A percentile compares a stretch with the other conserved stretches of the same genome.
Evolutionary conservation across 73 alveolate genomes (phyloP).

Genomic region (Tetrahymena thermophila): DNA sequence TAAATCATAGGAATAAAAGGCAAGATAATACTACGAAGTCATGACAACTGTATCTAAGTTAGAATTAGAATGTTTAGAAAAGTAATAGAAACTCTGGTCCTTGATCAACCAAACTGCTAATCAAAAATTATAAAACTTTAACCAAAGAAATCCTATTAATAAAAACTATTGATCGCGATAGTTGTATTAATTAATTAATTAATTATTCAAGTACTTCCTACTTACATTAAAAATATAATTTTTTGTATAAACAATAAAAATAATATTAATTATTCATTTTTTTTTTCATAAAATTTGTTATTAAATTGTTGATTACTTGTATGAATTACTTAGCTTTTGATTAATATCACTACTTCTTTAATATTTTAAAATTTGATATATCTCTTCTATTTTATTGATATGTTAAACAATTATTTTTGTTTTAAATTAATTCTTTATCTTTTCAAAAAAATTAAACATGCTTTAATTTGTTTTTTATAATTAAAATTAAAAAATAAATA

Average conservation of each 20-base stretch:
- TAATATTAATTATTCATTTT: too few species aligned
- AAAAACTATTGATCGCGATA: neutral
- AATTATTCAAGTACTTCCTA: too few species aligned
- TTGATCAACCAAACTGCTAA: neutral
- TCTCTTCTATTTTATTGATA: too few species aligned
- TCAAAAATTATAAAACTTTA: neutral
- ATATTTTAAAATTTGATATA: too few species aligned
- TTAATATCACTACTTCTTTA: too few species aligned
- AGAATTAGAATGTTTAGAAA: neutral
- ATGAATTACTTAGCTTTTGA: neutral
- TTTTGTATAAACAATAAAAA: neutral
- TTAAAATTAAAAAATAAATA: too few species aligned
- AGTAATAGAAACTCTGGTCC: neutral
- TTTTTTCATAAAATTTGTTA: too few species aligned
- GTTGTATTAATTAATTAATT: too few species aligned
- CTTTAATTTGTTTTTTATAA: too few species aligned
- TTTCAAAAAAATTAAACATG: too few species aligned
- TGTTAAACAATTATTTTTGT: neutral
- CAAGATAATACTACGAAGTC: neutral
- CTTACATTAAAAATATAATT: neutral
- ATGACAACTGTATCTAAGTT: neutral
- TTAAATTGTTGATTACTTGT: too few species aligned
- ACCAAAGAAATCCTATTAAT: neutral
- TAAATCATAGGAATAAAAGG: constrained; percentile 2
- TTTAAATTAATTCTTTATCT: too few species aligned